Base-by-base conservation (phyloP, 2,329 filamentous ascomycete species). In the Chrysosporium queenslandicum region DNA sequence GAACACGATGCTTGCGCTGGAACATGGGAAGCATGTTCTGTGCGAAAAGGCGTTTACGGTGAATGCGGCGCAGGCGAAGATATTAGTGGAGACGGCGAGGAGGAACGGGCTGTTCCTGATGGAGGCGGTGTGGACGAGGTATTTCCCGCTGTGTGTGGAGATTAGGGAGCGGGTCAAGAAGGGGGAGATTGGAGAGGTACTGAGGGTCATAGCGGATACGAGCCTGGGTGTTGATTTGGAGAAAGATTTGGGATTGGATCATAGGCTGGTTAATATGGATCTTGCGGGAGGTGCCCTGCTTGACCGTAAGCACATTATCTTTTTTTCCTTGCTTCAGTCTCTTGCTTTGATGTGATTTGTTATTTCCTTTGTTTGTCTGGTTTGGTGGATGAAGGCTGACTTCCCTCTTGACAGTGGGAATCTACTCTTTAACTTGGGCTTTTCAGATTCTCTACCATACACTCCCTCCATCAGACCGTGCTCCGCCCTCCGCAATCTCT, bases 41-140 rank as follows among this genome's bases (percentile, higher is more conserved):
- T 94, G 88, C 68, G 89, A 95, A 70, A 95, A 95, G 75, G 81
- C 89, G 0, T 83, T 95, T 61, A 94, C 88, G 1, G 86, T 91
- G 57, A 94, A 85, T 58, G 87, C 85, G 2, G 75, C 80, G 8
- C 89, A 95, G 70, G 75, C 85, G 21, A 80, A 79, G 68, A 81
- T 81, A 65, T 76, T 95, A 23, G 78, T 83, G 47, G 80, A 83
- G 56, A 82, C 79, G 55, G 89, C 89, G 5, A 79, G 74, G 65
- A 76, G 80, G 63, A 91, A 88, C 75, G 78, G 80, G 55, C 65
- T 87, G 66, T 85, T 86, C 75, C 71, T 91, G 56, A 89, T 90
- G 85, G 86, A 91, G 70, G 87, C 87, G 40, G 87, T 94, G 18
- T 94, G 88, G 89, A 94, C 87, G 32, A 77, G 89, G 54, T 92